Evolutionary conservation across 495 filamentous ascomycete genomes (phyloP), one percentile per base, ranked within the genome.

Genomic region (Xylaria curta): DNA sequence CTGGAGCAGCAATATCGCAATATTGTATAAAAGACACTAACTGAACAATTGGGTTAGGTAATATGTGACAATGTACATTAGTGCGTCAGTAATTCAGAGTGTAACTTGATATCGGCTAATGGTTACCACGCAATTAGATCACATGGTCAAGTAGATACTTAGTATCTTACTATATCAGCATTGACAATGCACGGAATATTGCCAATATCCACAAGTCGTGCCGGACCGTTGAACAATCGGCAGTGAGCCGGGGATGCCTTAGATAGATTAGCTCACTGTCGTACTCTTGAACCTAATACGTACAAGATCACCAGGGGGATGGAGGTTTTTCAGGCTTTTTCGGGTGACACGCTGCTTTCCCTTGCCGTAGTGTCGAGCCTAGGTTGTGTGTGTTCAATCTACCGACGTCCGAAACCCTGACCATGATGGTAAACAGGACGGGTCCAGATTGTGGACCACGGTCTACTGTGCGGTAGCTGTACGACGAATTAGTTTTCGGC

Each of bases 301-400:
- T 69, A 46, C 66, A 69, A 47, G 66, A 69, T 69, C 66, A 42
- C 66, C 66, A 69, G 66, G 66, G 54, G 66, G 3, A 28, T 44
- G 10, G 40, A 33, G 54, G 33, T n/a, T 42, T 38, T 19, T 36
- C 38, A 49, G 54, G 54, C 42, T 21, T 33, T 15, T 61, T 36
- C 49, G 36, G 54, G 51, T 38, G 53, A 24, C 49, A 59, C 21
- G n/a, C 46, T 19, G 38, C 38, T 28, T 17, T 49, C 63, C 31
- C 58, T 38, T 60, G 58, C 58, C 58, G 33, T 60, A 36, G 19
- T 60, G 58, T 60, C 33, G 31, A 60, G 31, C 38, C 58, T 21
- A 40, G 31, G 53, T 56, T 56, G 21, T 31, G 49, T 65, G 51
- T 65, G 28, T 51, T 49, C 42, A 49, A 51, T 47, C 33, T 66